Base-by-base conservation (phyloP, 1,139 yeast genomes). In the Candida sanyaensis region DNA sequence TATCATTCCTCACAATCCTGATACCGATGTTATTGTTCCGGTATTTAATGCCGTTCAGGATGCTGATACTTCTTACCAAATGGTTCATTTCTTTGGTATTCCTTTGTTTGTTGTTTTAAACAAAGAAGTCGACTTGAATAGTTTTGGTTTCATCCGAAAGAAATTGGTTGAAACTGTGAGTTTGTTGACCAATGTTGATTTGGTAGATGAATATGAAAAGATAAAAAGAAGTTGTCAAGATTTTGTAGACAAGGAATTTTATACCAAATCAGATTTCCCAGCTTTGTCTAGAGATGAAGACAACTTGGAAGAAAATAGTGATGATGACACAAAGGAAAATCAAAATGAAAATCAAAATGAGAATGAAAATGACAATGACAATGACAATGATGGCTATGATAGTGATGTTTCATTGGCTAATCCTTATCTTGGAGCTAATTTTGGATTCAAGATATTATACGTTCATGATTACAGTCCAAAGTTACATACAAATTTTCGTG, bases 51-150 rank as follows among this genome's bases (percentile, higher is more conserved):
- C 85, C 1, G 73, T 73, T 1, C 67, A 73, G 12, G 80, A 78
- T 47, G 72, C 56, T 47, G 78, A 59, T 59, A 65, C 53, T 47
- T 69, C 77, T 2, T 74, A 75, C 53, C 66, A 68, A 26, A 54
- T 71, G 27, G 62, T 60, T 3, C 69, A 68, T 48, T 56, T 67
- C 2, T 87, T 88, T 67, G 95, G 91, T 1, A 65, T 86, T 3
- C 97, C 98, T 1, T 81, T 89, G 56, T 86, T 90, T 59, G 72
- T 90, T 36, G 77, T 83, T 0, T 61, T 88, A 26, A 66, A 77
- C 5, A 71, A 70, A 10, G 85, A 84, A 47, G 64, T 73, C 2
- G 74, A 70, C 5, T 74, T 80, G 10, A 52, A 50, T 23, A 67
- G 75, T 42, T 83, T 80, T 60, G 85, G 84, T 2, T 59, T 63